Conservation (phyloP, 2,329 filamentous ascomycete genomes). For the Raffaelea ambrosiae region DNA sequence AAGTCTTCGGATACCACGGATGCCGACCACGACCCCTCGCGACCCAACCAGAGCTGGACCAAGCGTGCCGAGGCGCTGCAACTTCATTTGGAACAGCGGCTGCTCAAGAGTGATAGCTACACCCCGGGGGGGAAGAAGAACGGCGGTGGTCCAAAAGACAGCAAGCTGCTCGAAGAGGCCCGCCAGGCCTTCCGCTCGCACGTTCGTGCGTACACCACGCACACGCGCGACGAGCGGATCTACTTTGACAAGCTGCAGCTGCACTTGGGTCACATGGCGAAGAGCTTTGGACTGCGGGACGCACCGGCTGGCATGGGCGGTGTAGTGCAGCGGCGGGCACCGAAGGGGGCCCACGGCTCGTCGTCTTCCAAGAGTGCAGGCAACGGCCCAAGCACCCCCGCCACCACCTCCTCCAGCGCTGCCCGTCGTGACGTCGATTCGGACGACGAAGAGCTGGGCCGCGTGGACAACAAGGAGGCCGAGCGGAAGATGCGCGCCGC, state of each 20-base stretch:
- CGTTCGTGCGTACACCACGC: constrained; percentile 89
- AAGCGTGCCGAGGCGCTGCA: constrained; percentile 47
- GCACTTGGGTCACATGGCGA: constrained; percentile 87
- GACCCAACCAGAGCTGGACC: constrained; percentile 28
- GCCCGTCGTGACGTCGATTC: constrained; percentile 19
- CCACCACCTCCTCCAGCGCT: constrained; percentile 4
- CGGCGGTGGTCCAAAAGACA: constrained; percentile 16
- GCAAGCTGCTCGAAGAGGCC: constrained; percentile 66
- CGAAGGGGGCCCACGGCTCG: constrained; percentile 22
- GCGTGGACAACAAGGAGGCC: constrained; percentile 41
- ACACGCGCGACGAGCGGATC: constrained; percentile 60
- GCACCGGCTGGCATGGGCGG: constrained; percentile 73
- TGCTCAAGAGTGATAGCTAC: constrained; percentile 29
- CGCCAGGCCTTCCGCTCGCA: constrained; percentile 85
- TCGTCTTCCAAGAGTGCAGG: too few relatives aligned
- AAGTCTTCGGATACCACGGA: constrained; percentile 51
- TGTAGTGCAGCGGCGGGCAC: constrained; percentile 35
- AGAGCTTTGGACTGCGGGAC: constrained; percentile 85
- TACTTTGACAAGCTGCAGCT: constrained; percentile 90
- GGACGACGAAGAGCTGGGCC: constrained; percentile 15
- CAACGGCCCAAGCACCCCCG: constrained; percentile 20
- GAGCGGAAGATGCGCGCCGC: constrained; percentile 43
- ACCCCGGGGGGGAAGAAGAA: background rate
- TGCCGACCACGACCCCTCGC: constrained; percentile 26
- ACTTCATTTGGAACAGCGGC: constrained; percentile 50